Base-by-base conservation (phyloP, 140 eudicot species). In the Flaveria floridana region DNA sequence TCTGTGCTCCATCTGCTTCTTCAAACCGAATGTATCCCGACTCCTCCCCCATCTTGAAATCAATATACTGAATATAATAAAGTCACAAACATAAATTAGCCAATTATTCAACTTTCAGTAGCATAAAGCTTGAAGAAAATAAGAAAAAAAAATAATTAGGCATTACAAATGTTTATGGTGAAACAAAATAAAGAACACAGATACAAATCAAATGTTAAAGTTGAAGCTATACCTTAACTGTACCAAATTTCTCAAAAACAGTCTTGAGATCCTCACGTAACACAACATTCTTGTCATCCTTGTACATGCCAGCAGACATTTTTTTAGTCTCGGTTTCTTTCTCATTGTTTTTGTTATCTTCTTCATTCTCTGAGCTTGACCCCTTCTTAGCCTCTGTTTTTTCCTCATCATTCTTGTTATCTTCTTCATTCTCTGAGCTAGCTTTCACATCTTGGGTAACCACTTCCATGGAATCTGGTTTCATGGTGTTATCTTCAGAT, bases 21-120 rank as follows among this genome's bases (percentile, higher is more conserved):
- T 91, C 97, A 80, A 90, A 94, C 73, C 99, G 82, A 34, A 94
- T 79, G 82, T 85, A 94, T 72, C 99, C 99, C 25, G 97, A 85
- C 18, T 85, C 91, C 70, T 78, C 87, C 73, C 99, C 99, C 76
- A 90, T 87, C 65, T 75, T 72, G 80, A 94, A 94, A 78, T 94
- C 99, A 65, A 94, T 76, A 72, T 56, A 94, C 99, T 94, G 73
- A 76, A 71, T 3, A 55, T 18, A 53, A 53, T 16, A 53, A 71
- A 30, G 4, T 25, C 34, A 66, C 72, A 70, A 1, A 6, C 48
- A 70, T 56, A 34, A 52, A 57, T 51, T 44, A 61, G 16, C 44
- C 25, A 74, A 20, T 6, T 47, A 64, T 50, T 50, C 68, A 21
- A 53, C 14, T 34, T 34, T 67, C 19, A 64, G 58, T 64, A 62